Evolutionary conservation across 2,329 filamentous ascomycete genomes (phyloP), one percentile per base, ranked within the genome.

Genomic region (Sarocladium brachiariae): DNA sequence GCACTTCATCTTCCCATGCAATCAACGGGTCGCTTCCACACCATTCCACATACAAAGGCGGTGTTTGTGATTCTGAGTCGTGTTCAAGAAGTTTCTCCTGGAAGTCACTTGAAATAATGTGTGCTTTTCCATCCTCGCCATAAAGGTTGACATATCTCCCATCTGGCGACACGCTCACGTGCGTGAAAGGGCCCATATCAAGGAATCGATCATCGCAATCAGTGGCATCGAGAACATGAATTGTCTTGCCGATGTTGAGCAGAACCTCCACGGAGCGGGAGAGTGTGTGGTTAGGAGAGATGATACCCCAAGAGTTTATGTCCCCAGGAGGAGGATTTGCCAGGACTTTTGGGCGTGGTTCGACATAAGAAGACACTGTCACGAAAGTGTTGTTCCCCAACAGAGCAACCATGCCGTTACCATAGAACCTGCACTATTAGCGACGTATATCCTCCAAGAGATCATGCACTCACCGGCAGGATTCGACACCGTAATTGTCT

Each of bases 1-100:
- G 93, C 3, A 99, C 85, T 66, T 99, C 93, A 62, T 99, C 93
- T 63, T 97, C 93, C 93, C 93, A 99, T 0, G 91, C 91, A 59
- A 99, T 82, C 24, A 96, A 87, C 13, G 91, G 89, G 66, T 97
- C 92, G 60, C 93, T 92, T 4, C 93, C 93, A 65, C 93, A 99
- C 93, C 93, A 99, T 60, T 93, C 86, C 54, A 99, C 78, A 56
- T 93, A 89, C 59, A 89, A 86, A 3, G 93, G 93, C 1, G 85
- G 77, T 4, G 89, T 95, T 65, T 86, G 86, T 9, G 89, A 91
- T 57, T 84, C 84, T 1, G 91, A 92, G 61, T 96, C 84, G 63
- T 97, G 92, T 68, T 97, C 91, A 63, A 90, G 92, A 55, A 96
- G 75, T 52, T 91, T 85, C 61, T 87, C 90, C 64, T 96, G 90